Evolutionary conservation across 805 yeast genomes (phyloP), one percentile per base, ranked within the genome.

Genomic region (Yarrowia phangngaensis): DNA sequence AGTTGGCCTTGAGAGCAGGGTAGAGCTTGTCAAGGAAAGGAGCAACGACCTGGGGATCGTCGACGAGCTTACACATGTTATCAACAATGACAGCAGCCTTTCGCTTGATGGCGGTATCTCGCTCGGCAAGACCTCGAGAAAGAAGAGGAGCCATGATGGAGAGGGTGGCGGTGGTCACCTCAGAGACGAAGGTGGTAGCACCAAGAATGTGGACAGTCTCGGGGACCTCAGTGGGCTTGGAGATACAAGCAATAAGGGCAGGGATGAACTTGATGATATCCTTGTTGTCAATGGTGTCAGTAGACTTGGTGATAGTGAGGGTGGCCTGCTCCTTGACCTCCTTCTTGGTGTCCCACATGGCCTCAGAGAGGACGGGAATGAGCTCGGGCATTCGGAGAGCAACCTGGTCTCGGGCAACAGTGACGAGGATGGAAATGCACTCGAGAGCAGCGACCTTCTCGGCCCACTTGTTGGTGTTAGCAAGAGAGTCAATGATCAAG

Each of bases 21-120:
- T 87, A 84, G 67, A 92, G 81, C 70, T 83, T 84, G 74, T 78
- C 76, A 83, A 92, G 76, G 86, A 92, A 92, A 61, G 99, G 98
- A 78, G 97, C 99, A 74, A 92, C 95, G 69, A 92, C 94, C 78
- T 92, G 97, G 64, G 98, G 98, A 71, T 92, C 98, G 70, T 92
- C 98, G 77, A 92, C 99, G 74, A 92, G 86, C 76, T 92, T 92
- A 85, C 98, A 92, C 99, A 92, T 92, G 95, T 92, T 92, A 74
- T 92, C 99, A 66, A 90, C 84, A 74, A 92, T 92, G 70, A 92
- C 98, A 63, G 98, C 98, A 67, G 97, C 84, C 80, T 92, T 92
- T 81, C 99, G 89, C 85, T 92, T 92, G 80, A 92, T 92, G 64
- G 97, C 78, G 62, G 99, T 92, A 68, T 92, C 98, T 80, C 98